Evolutionary conservation across 306 rosid species (phyloP).

Genomic region (Quercus berberidifolia): DNA sequence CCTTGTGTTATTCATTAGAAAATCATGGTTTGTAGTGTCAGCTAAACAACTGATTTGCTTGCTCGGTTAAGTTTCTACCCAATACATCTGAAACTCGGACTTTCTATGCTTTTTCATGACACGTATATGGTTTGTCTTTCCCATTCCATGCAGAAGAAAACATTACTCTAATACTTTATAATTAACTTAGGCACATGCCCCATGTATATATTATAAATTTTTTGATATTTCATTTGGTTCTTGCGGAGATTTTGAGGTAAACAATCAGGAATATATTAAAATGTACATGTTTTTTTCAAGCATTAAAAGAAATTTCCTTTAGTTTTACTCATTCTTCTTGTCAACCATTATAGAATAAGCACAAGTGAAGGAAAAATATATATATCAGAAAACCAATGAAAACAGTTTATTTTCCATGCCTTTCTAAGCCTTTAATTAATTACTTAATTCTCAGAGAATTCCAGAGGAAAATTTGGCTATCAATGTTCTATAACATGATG

Average conservation of each 20-base stretch:
- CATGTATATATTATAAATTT: background rate
- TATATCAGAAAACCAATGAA: background rate
- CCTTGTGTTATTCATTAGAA: slow-evolving; percentile 23
- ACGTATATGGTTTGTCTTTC: slow-evolving; percentile 25
- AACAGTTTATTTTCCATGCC: background rate
- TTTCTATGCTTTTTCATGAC: slow-evolving; percentile 41
- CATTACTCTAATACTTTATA: background rate
- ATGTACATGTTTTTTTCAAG: background rate
- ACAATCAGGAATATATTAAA: background rate
- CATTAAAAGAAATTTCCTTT: background rate
- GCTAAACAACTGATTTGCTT: slow-evolving; percentile 82
- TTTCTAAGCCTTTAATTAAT: background rate
- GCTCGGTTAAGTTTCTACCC: slow-evolving; percentile 66
- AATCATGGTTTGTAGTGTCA: slow-evolving; percentile 30
- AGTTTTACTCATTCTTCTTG: background rate
- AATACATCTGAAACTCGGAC: slow-evolving; percentile 69
- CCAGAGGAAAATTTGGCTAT: background rate
- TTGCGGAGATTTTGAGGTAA: background rate
- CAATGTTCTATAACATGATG: background rate
- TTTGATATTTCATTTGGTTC: background rate
- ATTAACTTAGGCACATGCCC: background rate
- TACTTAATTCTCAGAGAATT: background rate
- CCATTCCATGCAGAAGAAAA: slow-evolving; percentile 15
- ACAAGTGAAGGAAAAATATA: background rate
- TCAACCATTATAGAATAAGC: background rate